A percentile compares a stretch with the other conserved stretches of the same genome.
These are phyloP conservation scores for Pugionium cornutum DNA, from an alignment of 345 rosid genomes.

Conservation along the genomic window DNA sequence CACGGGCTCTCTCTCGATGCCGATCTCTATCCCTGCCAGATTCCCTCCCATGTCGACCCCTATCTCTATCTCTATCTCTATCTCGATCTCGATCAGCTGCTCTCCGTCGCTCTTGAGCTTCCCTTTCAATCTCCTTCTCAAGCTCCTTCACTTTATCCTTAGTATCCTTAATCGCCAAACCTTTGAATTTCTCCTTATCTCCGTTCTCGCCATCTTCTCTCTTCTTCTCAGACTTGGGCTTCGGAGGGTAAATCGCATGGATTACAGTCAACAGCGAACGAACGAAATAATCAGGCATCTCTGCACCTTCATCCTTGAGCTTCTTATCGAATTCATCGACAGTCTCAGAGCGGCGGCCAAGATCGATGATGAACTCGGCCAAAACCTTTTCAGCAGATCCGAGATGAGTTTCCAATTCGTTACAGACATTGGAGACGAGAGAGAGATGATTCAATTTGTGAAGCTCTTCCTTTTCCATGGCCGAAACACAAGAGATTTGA, in stretches of 20 bases:
- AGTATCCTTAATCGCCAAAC: slow-evolving; percentile 64
- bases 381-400: slow-evolving; percentile 74
- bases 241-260: slow-evolving; percentile 80
- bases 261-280: slow-evolving; percentile 72
- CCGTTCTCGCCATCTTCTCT: slow-evolving; percentile 44
- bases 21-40: slow-evolving; percentile 37
- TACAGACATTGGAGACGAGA: slow-evolving; percentile 82
- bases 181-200: slow-evolving; percentile 48
- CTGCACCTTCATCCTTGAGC: slow-evolving; percentile 75
- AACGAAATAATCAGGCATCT: slow-evolving; percentile 89
- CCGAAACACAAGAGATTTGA: neutral
- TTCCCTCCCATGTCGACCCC: slow-evolving; percentile 40
- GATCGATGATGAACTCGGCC: slow-evolving; percentile 79
- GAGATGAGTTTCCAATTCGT: slow-evolving; percentile 76
- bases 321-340: slow-evolving; percentile 72
- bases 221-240: slow-evolving; percentile 45
- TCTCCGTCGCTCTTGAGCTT: slow-evolving; percentile 46
- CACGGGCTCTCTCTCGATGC: slow-evolving; percentile 25
- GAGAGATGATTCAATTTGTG: slow-evolving; percentile 42
- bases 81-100: slow-evolving; percentile 30
- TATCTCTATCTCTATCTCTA: slow-evolving; percentile 4
- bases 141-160: slow-evolving; percentile 72
- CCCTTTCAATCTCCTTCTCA: slow-evolving; percentile 60
- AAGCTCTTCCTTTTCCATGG: slow-evolving; percentile 45
- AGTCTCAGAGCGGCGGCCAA: slow-evolving; percentile 49